Evolutionary conservation across 176 grass and related monocot species (phyloP), one percentile per base, ranked within the genome.

Genomic region (Cocos nucifera): DNA sequence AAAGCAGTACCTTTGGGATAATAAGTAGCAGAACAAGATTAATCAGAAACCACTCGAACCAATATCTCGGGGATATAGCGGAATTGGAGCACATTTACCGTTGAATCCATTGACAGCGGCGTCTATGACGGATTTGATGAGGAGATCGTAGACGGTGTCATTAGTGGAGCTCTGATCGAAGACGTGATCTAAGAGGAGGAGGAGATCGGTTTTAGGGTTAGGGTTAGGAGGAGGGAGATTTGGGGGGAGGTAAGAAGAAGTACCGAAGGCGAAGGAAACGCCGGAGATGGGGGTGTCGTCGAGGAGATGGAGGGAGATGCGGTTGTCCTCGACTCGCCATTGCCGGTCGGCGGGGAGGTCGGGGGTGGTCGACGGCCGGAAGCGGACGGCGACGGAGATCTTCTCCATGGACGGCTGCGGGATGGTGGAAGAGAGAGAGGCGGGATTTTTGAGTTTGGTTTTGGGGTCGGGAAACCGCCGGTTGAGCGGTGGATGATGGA

Each of bases 381-480:
- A 88, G 59, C 92, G 93, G 23, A 97, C 84, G 35, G 77, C 92
- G 29, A 97, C 92, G 32, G 87, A 92, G 29, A 97, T 97, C 67
- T 88, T 97, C 84, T 92, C 93, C 93, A 97, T 92, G 48, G 56
- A 18, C 52, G 16, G 22, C 19, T 18, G 16, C 9, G 21, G 53
- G 53, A 22, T 2, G 35, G 10, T 9, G 10, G 35, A 14, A 12
- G 35, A 12, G 35, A 44, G 35, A 44, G 35, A 44, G 35, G 35
- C 35, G 35, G 35, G 35, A 44, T 44, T 12, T 44, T 44, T 44
- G 35, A 44, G 35, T 44, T 44, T 14, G 35, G 35, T 44, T 44
- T 44, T 12, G 2, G 35, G 35, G 35, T 44, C 9, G 35, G 35
- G 35, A 44, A 44, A 44, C 35, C 9, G 35, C 9, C 1, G 8